These are phyloP conservation scores for Chiua virens DNA, from an alignment of 768 basidiomycete species.

Conservation along the genomic window DNA sequence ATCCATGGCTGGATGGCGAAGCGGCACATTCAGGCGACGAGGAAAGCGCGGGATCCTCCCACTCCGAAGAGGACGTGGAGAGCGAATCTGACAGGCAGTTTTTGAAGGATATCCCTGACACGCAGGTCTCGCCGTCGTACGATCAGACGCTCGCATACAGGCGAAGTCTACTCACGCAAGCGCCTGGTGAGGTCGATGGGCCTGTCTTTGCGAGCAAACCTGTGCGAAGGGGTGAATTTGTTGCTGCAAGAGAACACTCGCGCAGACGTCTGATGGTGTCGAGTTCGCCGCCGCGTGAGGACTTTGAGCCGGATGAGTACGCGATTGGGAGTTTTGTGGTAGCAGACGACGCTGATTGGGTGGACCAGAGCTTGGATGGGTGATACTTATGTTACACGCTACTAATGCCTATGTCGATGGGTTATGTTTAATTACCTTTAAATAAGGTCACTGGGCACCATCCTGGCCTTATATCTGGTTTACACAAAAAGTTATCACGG, in stretches of 20 bases:
- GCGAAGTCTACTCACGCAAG: constrained; percentile 73
- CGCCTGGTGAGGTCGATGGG: constrained; percentile 31
- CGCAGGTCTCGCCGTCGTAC: constrained; percentile 71
- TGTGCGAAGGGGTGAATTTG: constrained; percentile 43
- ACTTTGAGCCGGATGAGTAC: constrained; percentile 62
- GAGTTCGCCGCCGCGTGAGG: constrained; percentile 61
- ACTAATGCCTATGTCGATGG: constrained; percentile 2
- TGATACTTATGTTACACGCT: not conserved
- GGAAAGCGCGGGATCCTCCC: constrained; percentile 60
- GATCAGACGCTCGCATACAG: constrained; percentile 71
- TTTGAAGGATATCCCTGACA: constrained; percentile 59
- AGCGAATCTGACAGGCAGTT: constrained; percentile 70
- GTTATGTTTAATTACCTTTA: not conserved
- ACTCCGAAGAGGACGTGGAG: constrained; percentile 51
- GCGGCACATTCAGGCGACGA: constrained; percentile 84
- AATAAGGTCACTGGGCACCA: no score
- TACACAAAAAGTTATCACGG: no score
- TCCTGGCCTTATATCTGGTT: no score
- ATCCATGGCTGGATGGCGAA: constrained; percentile 62
- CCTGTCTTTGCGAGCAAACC: constrained; percentile 61
- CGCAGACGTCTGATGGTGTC: constrained; percentile 38
- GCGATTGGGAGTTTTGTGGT: constrained; percentile 79
- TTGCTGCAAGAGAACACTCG: constrained; percentile 32
- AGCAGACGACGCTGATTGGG: constrained; percentile 53
- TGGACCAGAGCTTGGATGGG: constrained; percentile 46